Base-by-base conservation (phyloP, 345 rosid genomes). In the Rhodamnia rubescens region DNA sequence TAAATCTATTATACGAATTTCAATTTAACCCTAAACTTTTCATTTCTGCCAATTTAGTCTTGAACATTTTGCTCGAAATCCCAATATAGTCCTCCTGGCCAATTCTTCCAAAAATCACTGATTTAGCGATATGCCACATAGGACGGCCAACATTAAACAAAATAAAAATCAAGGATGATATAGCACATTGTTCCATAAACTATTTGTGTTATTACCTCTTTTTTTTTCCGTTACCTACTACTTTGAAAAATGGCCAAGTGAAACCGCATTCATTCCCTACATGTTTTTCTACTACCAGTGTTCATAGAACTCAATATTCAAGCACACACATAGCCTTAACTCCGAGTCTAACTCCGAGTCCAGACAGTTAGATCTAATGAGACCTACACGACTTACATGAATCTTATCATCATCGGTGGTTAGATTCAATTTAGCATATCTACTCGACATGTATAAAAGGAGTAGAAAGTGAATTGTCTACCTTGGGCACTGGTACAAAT, bases 21-120 rank as follows among this genome's bases (percentile, higher is more conserved):
- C 7, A 26, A 57, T 57, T 57, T 0, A 26, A 0, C 26, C 12
- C 0, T 57, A 26, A 26, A 57, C 6, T 36, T 26, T 57, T 57
- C 4, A 57, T 57, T 57, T 57, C 26, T 57, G 0, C 13, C 7
- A 57, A 57, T 10, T 26, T 26, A 57, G 0, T 57, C 1, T 11
- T 26, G 1, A 57, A 57, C 3, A 0, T 2, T 57, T 57, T n/a
- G 7, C 14, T 1, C 20, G 6, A 52, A 52, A 52, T 52, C 14
- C 6, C 53, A 1, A 4, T 52, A 5, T 52, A 52, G 2, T 13
- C 53, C 20, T 52, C 1, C 5, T 6, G 5, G 18, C 18, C 7
- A 52, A n/a, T 58, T n/a, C 26, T 58, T 14, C 0, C 6, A 0
- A 5, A 59, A 59, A 29, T 59, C 69, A 59, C 13, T 59, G 16